Evolutionary conservation across 805 yeast genomes (phyloP).

Genomic region (Saccharomycopsis babjevae): DNA sequence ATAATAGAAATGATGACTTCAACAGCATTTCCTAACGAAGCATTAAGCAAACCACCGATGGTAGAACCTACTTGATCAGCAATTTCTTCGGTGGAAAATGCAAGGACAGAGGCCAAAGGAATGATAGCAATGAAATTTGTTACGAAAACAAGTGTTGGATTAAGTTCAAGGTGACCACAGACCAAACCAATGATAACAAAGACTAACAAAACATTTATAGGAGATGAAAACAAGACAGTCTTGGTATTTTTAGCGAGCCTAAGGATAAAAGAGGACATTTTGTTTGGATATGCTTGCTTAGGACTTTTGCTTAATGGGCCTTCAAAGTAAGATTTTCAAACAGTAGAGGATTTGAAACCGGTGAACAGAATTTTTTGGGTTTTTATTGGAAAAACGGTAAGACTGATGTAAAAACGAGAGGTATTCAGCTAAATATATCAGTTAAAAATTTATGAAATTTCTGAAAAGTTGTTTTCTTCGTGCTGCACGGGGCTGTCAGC

Average conservation of each 20-base stretch:
- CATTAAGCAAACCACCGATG: constrained; percentile 86
- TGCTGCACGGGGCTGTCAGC: too few relatives aligned
- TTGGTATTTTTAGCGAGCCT: neutral
- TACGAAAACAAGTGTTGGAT: constrained; percentile 47
- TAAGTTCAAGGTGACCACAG: constrained; percentile 53
- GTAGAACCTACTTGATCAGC: constrained; percentile 86
- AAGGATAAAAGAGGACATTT: neutral
- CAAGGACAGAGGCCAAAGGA: constrained; percentile 83
- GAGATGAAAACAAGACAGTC: constrained; percentile 35
- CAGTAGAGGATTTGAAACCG: too few relatives aligned
- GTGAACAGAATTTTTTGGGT: too few relatives aligned
- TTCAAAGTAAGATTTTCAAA: too few relatives aligned
- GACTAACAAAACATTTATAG: constrained; percentile 63
- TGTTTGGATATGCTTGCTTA: neutral
- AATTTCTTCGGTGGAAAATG: constrained; percentile 88
- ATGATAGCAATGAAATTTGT: constrained; percentile 83
- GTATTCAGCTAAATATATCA: too few relatives aligned
- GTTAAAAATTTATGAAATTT: too few relatives aligned
- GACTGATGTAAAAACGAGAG: too few relatives aligned
- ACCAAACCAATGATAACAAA: constrained; percentile 84
- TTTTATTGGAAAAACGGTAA: too few relatives aligned
- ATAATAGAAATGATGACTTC: constrained; percentile 91
- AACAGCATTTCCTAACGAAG: constrained; percentile 96
- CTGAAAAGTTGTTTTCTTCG: too few relatives aligned
- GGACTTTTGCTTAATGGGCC: too few relatives aligned